Base-by-base conservation (phyloP, 192 early-diverging fungal species). In the Coemansia sp. region DNA sequence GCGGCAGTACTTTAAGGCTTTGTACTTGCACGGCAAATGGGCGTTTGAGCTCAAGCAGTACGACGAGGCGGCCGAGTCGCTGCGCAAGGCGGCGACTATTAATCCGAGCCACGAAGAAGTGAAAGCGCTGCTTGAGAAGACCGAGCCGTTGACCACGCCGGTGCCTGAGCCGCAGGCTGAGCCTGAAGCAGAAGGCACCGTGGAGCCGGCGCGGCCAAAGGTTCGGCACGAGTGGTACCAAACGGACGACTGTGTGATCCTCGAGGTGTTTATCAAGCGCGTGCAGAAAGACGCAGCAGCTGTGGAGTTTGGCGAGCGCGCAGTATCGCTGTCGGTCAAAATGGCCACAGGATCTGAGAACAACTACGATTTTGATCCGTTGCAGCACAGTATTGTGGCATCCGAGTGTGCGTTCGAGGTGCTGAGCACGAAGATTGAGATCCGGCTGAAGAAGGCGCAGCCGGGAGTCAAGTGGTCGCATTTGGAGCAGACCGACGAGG, bases 161-260 rank as follows among this genome's bases (percentile, higher is more conserved):
- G 69, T 41, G 53, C 83, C 70, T 9, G 66, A 72, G 52, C 66
- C 69, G 12, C 23, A 59, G 37, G 8, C 62, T 0, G 37, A 12
- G 22, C 60, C 32, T 12, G 58, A 23, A 2, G 51, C 35, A 1
- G 48, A 15, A 21, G 45, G 55, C 2, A 15, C 52, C 0, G 61
- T 49, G 2, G 57, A 53, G 3, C 58, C 59, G 2, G 52, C 47
- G 11, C 72, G 62, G 27, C 66, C 63, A 14, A 51, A 70, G 48
- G 69, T 64, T 66, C 90, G 96, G 65, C 94, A 97, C 64, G 96
- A 98, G 80, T 98, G 95, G 96, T 97, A 92, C 80, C 97, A 99
- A 75, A 99, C 90, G 66, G 97, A 98, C 60, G 69, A 82, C 23
- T 87, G 76, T 76, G 90, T 99, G 29, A 94, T 89, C 11, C 72